phyloP scores from a whole-genome alignment of 495 filamentous ascomycete genomes.

The Aspergillus heteromorphus region DNA sequence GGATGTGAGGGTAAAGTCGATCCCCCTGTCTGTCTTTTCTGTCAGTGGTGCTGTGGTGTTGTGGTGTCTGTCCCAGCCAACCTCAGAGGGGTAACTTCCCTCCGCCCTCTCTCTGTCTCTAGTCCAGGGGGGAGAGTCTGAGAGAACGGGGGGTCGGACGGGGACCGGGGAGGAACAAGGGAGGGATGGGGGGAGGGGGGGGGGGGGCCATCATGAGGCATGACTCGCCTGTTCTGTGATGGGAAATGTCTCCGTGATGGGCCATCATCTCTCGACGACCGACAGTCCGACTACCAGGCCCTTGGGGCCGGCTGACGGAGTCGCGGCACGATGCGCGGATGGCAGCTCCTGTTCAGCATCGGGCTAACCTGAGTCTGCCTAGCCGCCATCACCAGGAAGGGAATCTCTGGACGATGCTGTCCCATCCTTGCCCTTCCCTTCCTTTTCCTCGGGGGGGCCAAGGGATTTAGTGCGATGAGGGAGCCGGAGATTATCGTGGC shows the following conservation, averaged over 20 bases:
- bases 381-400: slow-evolving; percentile 13
- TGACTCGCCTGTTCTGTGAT: slow-evolving; percentile 8
- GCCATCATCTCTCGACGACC: slow-evolving; percentile 7
- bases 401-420: slow-evolving; percentile 20
- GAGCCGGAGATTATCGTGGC: slow-evolving; percentile 26
- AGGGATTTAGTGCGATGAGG: slow-evolving; percentile 14
- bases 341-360: slow-evolving; percentile 12
- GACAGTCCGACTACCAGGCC: too few species aligned
- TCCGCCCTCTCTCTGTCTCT: too few species aligned
- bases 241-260: slow-evolving; percentile 22
- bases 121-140: slow-evolving; percentile 1
- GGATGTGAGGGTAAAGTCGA: neutral
- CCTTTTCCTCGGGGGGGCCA: slow-evolving; percentile 17
- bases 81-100: too few species aligned
- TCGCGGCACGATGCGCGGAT: slow-evolving; percentile 11
- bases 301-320: slow-evolving; percentile 17
- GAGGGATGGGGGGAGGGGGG: neutral
- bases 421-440: slow-evolving; percentile 11
- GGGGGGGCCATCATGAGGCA: neutral
- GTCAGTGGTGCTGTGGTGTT: too few species aligned
- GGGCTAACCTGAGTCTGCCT: slow-evolving; percentile 11
- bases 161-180: neutral
- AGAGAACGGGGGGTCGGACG: too few species aligned
- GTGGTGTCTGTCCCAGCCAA: too few species aligned
- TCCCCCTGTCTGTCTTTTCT: too few species aligned